Evolutionary conservation across 208 protist genomes (phyloP).

Genomic region (Leishmania major): DNA sequence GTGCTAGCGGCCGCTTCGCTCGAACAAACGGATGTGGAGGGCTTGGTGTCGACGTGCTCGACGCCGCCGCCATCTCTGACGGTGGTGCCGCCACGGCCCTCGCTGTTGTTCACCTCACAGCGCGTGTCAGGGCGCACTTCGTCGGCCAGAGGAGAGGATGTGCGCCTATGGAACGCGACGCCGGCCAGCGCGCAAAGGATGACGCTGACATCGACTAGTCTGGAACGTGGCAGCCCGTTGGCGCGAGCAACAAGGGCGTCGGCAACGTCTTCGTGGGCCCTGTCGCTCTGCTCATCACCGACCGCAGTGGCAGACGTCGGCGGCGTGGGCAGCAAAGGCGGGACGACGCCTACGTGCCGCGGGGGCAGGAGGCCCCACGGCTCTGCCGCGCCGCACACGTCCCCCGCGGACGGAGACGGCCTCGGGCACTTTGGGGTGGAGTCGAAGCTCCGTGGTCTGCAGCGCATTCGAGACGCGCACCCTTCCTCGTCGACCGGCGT

Average conservation of each 20-base stretch:
- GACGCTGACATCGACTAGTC: neutral
- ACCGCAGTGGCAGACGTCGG: neutral
- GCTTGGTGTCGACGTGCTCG: neutral
- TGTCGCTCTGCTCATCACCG: neutral
- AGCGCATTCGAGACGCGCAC: neutral
- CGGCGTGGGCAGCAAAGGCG: neutral
- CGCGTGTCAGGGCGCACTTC: neutral
- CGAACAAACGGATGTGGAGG: neutral
- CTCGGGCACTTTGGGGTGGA: slow-evolving; percentile 10
- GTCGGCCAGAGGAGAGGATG: neutral
- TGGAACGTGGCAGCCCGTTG: neutral
- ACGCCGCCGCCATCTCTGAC: neutral
- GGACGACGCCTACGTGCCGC: neutral
- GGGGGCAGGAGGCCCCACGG: neutral
- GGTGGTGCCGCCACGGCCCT: neutral
- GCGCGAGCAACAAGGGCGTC: no score
- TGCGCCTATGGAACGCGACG: neutral
- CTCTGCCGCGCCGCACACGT: neutral
- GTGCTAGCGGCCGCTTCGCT: neutral
- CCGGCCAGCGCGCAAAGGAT: neutral
- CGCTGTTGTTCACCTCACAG: neutral
- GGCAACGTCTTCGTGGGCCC: neutral
- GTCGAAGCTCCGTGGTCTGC: slow-evolving; percentile 20
- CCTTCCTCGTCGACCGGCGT: neutral
- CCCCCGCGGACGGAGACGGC: neutral